phyloP scores from a whole-genome alignment of 768 basidiomycete genomes.

The Termitomyces sp. region DNA sequence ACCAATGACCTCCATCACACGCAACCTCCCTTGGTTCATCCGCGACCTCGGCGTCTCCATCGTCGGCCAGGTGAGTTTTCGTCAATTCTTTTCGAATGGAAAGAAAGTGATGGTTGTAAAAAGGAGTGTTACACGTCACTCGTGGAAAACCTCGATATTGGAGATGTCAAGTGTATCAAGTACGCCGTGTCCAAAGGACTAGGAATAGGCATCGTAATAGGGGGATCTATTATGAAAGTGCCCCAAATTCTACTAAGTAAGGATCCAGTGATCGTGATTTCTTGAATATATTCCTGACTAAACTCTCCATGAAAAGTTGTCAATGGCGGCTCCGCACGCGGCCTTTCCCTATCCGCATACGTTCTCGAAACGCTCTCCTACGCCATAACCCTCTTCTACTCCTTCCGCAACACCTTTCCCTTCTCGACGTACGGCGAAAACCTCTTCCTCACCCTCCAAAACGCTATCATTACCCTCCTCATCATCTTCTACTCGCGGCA shows the following conservation, averaged over 20 bases:
- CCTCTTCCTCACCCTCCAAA: constrained; percentile 87
- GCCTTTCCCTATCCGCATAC: constrained; percentile 84
- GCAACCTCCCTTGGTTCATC: constrained; percentile 83
- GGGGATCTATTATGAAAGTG: constrained; percentile 93
- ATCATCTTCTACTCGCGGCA: constrained; percentile 66
- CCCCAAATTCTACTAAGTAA: constrained; percentile 87
- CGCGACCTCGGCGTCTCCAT: constrained; percentile 78
- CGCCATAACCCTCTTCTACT: constrained; percentile 86
- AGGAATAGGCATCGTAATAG: constrained; percentile 88
- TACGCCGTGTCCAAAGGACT: constrained; percentile 90
- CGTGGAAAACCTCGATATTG: constrained; percentile 78
- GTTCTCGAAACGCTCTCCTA: constrained; percentile 89
- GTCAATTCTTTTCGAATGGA: not conserved
- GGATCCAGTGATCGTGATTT: constrained; percentile 21
- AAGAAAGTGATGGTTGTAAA: not conserved
- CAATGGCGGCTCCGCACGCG: constrained; percentile 72
- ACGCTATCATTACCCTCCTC: constrained; percentile 82
- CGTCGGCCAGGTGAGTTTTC: constrained; percentile 63
- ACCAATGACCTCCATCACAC: constrained; percentile 73
- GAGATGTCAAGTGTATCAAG: constrained; percentile 81
- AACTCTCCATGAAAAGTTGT: constrained; percentile 48
- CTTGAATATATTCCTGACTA: not conserved
- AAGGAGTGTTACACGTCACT: constrained; percentile 91
- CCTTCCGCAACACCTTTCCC: constrained; percentile 80
- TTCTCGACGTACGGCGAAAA: constrained; percentile 99